A percentile compares a stretch with the other conserved stretches of the same genome.
phyloP scores from a whole-genome alignment of 768 basidiomycete genomes.

The Tulasnella sp. region DNA sequence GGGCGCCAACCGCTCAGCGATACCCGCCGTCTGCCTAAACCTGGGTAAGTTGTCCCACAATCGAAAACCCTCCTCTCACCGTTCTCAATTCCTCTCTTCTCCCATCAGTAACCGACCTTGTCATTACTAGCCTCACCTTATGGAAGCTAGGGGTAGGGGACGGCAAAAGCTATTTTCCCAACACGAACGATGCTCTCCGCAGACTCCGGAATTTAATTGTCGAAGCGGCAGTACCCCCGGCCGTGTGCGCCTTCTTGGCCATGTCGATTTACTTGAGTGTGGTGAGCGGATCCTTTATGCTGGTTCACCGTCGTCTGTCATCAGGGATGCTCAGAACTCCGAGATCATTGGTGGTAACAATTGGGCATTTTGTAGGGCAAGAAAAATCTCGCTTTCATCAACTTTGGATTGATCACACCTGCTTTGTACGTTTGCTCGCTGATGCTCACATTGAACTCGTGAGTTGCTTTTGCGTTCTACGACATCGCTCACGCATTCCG shows the following conservation, averaged over 20 bases:
- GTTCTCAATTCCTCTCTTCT: background rate
- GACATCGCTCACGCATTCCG: too few species aligned
- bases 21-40: background rate
- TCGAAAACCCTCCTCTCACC: background rate
- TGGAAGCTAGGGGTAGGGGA: background rate
- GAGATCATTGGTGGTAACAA: background rate
- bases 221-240: conserved; percentile 16
- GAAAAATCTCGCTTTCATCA: background rate
- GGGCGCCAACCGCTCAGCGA: background rate
- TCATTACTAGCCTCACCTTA: background rate
- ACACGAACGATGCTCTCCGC: background rate
- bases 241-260: background rate
- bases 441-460: conserved; percentile 13
- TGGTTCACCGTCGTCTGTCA: background rate
- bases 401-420: background rate
- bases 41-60: background rate
- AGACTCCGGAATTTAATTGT: background rate
- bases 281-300: background rate
- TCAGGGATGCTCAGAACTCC: background rate
- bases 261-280: background rate
- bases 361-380: background rate
- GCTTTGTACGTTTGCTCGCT: background rate
- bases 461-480: background rate
- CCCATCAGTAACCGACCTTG: background rate
- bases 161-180: background rate